Conservation (phyloP, 2,329 filamentous ascomycete species). For the Fusarium papillatum region DNA sequence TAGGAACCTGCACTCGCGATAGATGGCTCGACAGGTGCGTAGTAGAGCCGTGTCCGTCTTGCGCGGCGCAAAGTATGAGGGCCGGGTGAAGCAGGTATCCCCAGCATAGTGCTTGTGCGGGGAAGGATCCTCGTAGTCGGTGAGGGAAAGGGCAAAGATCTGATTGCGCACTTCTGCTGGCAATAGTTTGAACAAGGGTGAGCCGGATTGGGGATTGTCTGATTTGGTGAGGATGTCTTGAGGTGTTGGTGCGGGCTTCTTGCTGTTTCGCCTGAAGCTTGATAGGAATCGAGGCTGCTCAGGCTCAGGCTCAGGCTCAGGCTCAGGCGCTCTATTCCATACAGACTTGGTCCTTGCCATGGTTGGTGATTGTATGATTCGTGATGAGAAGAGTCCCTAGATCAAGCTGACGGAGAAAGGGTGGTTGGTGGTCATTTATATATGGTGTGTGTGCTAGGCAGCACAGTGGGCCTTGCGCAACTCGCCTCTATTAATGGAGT, state of each 20-base stretch:
- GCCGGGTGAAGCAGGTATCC: conserved; percentile 55
- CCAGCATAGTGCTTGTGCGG: conserved; percentile 41
- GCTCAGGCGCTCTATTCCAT: background rate
- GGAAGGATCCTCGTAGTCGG: conserved; percentile 52
- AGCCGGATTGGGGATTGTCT: conserved; percentile 22
- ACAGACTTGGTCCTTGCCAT: background rate
- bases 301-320: background rate
- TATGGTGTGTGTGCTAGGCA: background rate
- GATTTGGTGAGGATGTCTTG: conserved; percentile 4
- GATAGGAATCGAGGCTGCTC: background rate
- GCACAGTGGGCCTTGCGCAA: background rate
- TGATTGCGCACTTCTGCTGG: conserved; percentile 63
- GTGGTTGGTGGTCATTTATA: background rate
- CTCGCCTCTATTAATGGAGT: background rate
- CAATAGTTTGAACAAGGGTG: conserved; percentile 52
- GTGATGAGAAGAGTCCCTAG: background rate
- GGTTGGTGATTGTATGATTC: background rate
- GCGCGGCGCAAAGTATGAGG: conserved; percentile 54
- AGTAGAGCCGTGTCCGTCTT: conserved; percentile 54
- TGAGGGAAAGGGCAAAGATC: conserved; percentile 59
- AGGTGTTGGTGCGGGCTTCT: background rate
- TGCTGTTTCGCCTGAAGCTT: background rate
- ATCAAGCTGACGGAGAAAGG: background rate
- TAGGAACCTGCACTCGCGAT: conserved; percentile 58
- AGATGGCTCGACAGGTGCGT: conserved; percentile 57